A percentile compares a stretch with the other conserved stretches of the same genome.
phyloP scores from a whole-genome alignment of 1,284 basidiomycete genomes.

The Apiotrichum sp. region DNA sequence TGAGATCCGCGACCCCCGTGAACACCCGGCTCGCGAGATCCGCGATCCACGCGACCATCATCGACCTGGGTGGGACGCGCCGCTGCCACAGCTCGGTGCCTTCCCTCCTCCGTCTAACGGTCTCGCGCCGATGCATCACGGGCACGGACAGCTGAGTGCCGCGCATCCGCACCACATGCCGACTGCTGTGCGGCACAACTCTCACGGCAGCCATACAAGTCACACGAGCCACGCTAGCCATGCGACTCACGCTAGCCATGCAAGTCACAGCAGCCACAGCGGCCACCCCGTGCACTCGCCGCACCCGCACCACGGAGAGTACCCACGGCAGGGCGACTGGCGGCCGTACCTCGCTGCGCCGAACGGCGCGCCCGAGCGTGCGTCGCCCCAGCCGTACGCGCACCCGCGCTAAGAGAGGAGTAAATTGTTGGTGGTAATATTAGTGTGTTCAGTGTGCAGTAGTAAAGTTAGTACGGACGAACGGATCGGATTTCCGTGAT shows the following conservation, averaged over 20 bases:
- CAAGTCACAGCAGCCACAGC: constrained; percentile 1
- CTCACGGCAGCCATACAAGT: neutral
- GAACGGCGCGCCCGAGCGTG: constrained; percentile 1
- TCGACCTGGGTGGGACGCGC: constrained; percentile 4
- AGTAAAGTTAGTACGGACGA: too few relatives aligned
- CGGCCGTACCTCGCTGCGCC: constrained; percentile 13
- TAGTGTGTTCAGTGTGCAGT: neutral
- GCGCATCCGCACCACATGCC: neutral
- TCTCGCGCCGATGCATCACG: constrained; percentile 1
- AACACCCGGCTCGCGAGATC: neutral
- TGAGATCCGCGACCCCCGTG: neutral
- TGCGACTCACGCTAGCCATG: neutral
- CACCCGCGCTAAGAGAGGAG: neutral
- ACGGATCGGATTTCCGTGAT: too few relatives aligned
- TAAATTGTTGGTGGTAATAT: neutral
- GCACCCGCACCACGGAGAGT: constrained; percentile 4
- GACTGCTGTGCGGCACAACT: neutral
- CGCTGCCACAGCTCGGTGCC: constrained; percentile 10
- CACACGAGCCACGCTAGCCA: neutral
- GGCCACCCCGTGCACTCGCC: neutral
- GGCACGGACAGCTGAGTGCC: neutral
- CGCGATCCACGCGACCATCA: neutral
- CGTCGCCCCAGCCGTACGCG: constrained; percentile 7
- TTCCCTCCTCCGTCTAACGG: constrained; percentile 8
- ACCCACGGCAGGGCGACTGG: constrained; percentile 12